Evolutionary conservation across 1,284 basidiomycete species (phyloP), one percentile per base, ranked within the genome.

Genomic region (Ganoderma lucidum): DNA sequence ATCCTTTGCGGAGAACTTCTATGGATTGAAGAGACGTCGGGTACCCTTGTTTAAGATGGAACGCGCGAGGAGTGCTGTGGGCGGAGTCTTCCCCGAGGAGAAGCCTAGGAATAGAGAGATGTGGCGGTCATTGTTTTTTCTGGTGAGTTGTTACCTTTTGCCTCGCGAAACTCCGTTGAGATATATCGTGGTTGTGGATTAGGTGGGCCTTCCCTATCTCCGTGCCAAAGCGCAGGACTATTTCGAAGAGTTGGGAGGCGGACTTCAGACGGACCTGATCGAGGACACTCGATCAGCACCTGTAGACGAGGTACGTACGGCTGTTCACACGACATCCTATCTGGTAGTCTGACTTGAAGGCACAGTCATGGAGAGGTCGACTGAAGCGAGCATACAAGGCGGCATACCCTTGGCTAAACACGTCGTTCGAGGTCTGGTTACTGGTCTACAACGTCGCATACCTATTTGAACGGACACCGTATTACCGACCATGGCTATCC

Each of bases 1-100:
- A 17, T 95, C 94, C 3, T 98, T 98, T 78, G 85, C 96, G 3
- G 96, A 98, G 80, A 94, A 96, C 76, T 98, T 98, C 78, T 98
- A 98, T 79, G 95, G 95, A 0, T 81, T 98, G 61, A 95, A 95
- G 76, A 83, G 96, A 62, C 85, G 96, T 68, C 82, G 93, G 42
- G 84, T 87, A 65, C 91, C 94, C 1, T 87, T 88, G 70, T 90
- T 93, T 71, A 87, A 91, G 72, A 89, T 88, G 0, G 87, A 88
- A 59, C 85, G 90, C 70, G 88, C 89, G 0, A 82, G 83, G 69
- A 87, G 88, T 41, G 94, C 93, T 53, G 89, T 92, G 6, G 90
- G 88, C 14, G 87, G 89, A 2, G 81, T 90, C 56, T 88, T 89
- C 19, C 76, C 81, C 2, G 88, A 88, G 72, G 93, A 94, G 79